Base-by-base conservation (phyloP, 2,329 filamentous ascomycete genomes). In the Myriangium duriaei region DNA sequence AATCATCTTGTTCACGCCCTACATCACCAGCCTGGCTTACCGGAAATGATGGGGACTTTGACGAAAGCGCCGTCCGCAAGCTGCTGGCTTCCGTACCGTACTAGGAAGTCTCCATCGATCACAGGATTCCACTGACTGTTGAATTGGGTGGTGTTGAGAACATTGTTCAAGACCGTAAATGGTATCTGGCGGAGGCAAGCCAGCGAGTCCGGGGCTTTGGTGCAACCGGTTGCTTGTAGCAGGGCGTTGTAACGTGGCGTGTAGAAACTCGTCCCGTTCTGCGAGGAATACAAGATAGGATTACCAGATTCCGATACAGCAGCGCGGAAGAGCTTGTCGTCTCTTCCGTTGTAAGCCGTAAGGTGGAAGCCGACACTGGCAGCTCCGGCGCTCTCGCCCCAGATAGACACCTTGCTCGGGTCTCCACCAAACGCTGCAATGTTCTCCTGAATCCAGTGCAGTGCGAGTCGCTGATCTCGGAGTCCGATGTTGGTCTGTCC, bases 181-280 rank as follows among this genome's bases (percentile, higher is more conserved):
- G 54, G 54, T 3, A 53, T 56, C 1, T 55, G 55, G 15, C 82
- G 75, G 9, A 92, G 69, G 52, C 81, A 86, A 10, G 67, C 63
- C 7, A 85, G 64, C 0, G 72, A 75, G 50, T 81, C 70, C 1
- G 56, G 49, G 1, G 67, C 59, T 3, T 62, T 53, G 2, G 65
- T 59, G 59, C 83, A 91, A 33, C 67, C 76, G 0, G 73, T 74
- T 17, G 64, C 61, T 2, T 56, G 49, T 5, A 79, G 72, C 3
- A 86, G 70, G 0, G 61, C 58, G 49, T 84, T 67, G 50, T 82
- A 86, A 3, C 74, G 60, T 0, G 69, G 64, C 47, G 82, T 75
- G 19, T 51, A 55, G 13, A 34, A 19, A 7, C 50, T 54, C 3
- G 58, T 56, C 10, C 55, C 53, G 31, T 64, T 63, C 12, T 50